phyloP scores from a whole-genome alignment of 176 grass and related monocot species.

The Aegilops sharonensis region DNA sequence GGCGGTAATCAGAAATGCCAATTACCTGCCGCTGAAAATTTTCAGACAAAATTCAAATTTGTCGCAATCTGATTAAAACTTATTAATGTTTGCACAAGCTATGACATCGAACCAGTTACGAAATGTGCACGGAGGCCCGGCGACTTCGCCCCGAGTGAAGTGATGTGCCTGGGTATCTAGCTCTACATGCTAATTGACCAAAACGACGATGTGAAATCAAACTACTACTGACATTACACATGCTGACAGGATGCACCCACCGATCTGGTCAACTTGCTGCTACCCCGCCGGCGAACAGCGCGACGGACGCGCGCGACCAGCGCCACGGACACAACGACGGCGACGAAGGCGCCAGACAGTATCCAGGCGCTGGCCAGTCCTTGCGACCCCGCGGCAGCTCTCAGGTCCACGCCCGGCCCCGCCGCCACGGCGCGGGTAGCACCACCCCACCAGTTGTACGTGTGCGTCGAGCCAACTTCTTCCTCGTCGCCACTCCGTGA shows the following conservation, averaged over 20 bases:
- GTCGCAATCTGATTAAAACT: too few relatives aligned
- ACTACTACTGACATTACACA: neutral
- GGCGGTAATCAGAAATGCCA: too few relatives aligned
- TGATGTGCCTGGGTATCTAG: too few relatives aligned
- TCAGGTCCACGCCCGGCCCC: neutral
- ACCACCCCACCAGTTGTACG: neutral
- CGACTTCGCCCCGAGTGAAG: too few relatives aligned
- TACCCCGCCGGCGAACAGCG: neutral
- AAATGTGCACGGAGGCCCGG: too few relatives aligned
- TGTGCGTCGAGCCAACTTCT: neutral
- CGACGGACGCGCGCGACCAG: neutral
- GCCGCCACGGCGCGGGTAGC: neutral
- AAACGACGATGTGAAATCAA: too few relatives aligned
- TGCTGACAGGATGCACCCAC: neutral
- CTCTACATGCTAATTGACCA: too few relatives aligned
- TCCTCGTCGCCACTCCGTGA: neutral
- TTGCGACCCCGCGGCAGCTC: neutral
- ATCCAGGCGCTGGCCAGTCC: neutral
- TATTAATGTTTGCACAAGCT: too few relatives aligned
- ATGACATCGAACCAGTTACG: too few relatives aligned
- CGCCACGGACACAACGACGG: neutral
- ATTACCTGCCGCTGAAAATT: too few relatives aligned
- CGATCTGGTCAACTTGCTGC: neutral
- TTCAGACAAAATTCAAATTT: too few relatives aligned
- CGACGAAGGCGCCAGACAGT: neutral